Percentiles rank a stretch among this genome's conserved stretches.
phyloP scores from a whole-genome alignment of 1,284 basidiomycete species.

The Ceratobasidium theobromae region DNA sequence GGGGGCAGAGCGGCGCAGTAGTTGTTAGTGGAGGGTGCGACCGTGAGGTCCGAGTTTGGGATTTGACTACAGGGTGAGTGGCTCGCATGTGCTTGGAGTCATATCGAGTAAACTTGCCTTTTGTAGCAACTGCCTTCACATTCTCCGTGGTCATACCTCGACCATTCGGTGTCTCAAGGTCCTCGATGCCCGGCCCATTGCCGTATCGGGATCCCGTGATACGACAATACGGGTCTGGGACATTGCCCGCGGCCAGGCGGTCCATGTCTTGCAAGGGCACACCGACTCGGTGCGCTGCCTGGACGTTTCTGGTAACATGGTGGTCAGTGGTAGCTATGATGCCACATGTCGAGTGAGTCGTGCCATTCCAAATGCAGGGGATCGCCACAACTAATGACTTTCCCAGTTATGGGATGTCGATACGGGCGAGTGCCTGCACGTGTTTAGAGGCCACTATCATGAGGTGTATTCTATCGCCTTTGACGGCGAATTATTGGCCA shows the following conservation, averaged over 20 bases:
- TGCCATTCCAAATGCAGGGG: background rate
- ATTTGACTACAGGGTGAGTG: conserved; percentile 76
- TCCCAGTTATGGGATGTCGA: conserved; percentile 88
- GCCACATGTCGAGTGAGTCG: conserved; percentile 70
- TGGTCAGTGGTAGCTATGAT: conserved; percentile 91
- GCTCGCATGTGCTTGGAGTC: conserved; percentile 1
- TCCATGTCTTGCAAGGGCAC: conserved; percentile 80
- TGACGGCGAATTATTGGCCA: conserved; percentile 82
- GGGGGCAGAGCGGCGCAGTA: conserved; percentile 65
- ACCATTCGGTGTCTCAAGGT: conserved; percentile 92
- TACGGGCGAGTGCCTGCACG: conserved; percentile 81
- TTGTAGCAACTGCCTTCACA: conserved; percentile 72
- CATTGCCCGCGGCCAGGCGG: conserved; percentile 70
- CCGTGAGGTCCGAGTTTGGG: conserved; percentile 88
- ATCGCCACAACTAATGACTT: too few species aligned
- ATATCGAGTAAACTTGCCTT: background rate
- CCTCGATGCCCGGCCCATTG: conserved; percentile 82
- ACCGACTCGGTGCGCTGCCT: conserved; percentile 82
- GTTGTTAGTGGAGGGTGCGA: conserved; percentile 94
- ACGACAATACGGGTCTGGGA: conserved; percentile 91
- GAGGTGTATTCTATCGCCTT: conserved; percentile 95
- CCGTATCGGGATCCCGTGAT: conserved; percentile 88
- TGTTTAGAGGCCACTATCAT: conserved; percentile 86
- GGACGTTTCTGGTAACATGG: conserved; percentile 78
- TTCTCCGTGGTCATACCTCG: conserved; percentile 82